phyloP scores from a whole-genome alignment of 768 basidiomycete genomes.

The Tricholoma bakamatsutake region DNA sequence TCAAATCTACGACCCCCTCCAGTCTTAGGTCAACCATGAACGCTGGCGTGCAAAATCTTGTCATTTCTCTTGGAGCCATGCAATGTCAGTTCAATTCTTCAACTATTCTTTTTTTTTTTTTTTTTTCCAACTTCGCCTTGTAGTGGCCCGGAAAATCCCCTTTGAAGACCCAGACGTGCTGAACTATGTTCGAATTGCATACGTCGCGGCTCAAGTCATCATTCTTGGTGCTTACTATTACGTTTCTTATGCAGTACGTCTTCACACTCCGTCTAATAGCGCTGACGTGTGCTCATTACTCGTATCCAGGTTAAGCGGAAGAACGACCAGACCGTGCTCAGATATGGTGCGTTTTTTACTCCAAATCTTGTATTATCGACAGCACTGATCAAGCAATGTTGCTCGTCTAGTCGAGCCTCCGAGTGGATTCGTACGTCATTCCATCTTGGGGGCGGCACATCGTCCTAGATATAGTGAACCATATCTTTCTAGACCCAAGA shows the following conservation, averaged over 20 bases:
- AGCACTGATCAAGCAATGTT: constrained; percentile 5
- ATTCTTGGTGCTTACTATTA: constrained; percentile 76
- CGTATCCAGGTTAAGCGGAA: constrained; percentile 74
- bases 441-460: neutral
- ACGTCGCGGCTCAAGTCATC: constrained; percentile 66
- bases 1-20: neutral
- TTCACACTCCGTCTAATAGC: neutral
- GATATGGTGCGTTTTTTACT: constrained; percentile 59
- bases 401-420: constrained; percentile 63
- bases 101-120: neutral
- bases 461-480: neutral
- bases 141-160: constrained; percentile 85
- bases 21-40: constrained; percentile 44
- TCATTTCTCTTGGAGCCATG: constrained; percentile 89
- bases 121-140: neutral
- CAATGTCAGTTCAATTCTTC: constrained; percentile 45
- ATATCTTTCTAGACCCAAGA: constrained; percentile 44
- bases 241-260: constrained; percentile 60
- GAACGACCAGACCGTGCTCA: constrained; percentile 94
- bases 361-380: neutral
- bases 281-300: neutral
- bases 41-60: constrained; percentile 69
- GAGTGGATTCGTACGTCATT: constrained; percentile 62
- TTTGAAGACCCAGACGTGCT: constrained; percentile 84
- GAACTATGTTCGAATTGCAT: constrained; percentile 76